Evolutionary conservation across 768 basidiomycete genomes (phyloP).

Genomic region (Rhodotorula sphaerocarpa): DNA sequence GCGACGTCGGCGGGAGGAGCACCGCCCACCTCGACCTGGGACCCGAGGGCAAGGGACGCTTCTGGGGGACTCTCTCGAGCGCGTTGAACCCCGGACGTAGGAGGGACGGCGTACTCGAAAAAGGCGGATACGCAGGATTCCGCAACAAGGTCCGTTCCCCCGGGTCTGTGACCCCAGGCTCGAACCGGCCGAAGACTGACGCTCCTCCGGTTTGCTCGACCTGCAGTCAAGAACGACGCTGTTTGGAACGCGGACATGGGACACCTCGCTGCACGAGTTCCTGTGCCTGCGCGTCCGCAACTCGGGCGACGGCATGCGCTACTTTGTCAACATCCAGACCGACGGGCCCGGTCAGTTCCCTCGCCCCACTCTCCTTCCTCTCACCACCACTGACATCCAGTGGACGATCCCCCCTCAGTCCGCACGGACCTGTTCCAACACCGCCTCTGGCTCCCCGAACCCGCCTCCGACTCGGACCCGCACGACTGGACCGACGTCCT

Average conservation of each 20-base stretch:
- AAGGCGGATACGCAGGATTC: slow-evolving; percentile 85
- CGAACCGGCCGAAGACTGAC: background rate
- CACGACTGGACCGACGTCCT: slow-evolving; percentile 69
- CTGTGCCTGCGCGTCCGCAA: slow-evolving; percentile 67
- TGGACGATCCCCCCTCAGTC: slow-evolving; percentile 45
- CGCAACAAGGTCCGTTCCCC: slow-evolving; percentile 59
- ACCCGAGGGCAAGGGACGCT: slow-evolving; percentile 52
- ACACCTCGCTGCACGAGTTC: slow-evolving; percentile 71
- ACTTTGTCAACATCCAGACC: slow-evolving; percentile 88
- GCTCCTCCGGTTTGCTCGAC: background rate
- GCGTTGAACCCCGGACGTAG: slow-evolving; percentile 47
- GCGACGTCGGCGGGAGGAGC: slow-evolving; percentile 64
- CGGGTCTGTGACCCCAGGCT: background rate
- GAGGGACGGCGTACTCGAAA: slow-evolving; percentile 40
- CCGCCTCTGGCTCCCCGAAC: slow-evolving; percentile 62
- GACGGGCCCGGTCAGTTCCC: slow-evolving; percentile 51
- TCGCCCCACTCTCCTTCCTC: background rate
- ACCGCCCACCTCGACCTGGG: slow-evolving; percentile 69
- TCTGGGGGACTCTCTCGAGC: slow-evolving; percentile 71
- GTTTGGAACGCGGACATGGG: slow-evolving; percentile 77
- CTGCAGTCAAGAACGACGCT: slow-evolving; percentile 63
- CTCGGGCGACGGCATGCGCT: slow-evolving; percentile 56
- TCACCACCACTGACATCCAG: background rate
- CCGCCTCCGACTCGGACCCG: slow-evolving; percentile 40
- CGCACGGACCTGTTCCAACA: slow-evolving; percentile 91